Base-by-base conservation (phyloP, 2,329 filamentous ascomycete genomes). In the Aspergillus jensenii region DNA sequence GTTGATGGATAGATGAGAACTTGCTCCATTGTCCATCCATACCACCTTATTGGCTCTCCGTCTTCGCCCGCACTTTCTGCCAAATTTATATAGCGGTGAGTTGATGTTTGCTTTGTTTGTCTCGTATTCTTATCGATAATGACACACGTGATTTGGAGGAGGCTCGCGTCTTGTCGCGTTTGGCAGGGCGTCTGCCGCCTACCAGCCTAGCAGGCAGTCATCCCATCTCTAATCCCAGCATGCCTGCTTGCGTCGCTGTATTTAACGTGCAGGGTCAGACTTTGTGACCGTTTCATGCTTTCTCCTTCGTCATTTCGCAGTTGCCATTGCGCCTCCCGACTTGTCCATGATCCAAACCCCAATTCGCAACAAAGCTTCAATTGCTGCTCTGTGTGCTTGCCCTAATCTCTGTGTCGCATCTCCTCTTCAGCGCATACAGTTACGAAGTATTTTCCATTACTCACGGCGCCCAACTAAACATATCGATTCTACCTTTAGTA, bases 31-130 rank as follows among this genome's bases (percentile, higher is more conserved):
- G 33, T 31, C 27, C 27, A 41, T 31, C 27, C 27, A 41, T 55
- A 58, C 54, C 55, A 55, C 40, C n/a, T 48, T 51, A 59, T 56
- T 45, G 17, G 41, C 27, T 55, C 60, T 60, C 58, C 60, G 50
- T 60, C 54, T 45, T 56, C 39, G 52, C 52, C 52, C 52, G 40
- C 39, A 40, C 43, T 61, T 68, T 71, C 61, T 74, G 71, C 71
- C 58, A 6, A 15, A 15, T 12, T 27, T 58, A 53, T 9, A 27
- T 48, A 46, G 69, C 70, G 70, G 70, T 71, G 58, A 58, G 31
- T 1, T 1, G 1, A 7, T 37, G 3, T 8, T 17, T 9, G 9
- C 35, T 37, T 12, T 39, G 40, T 61, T 54, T 56, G 57, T 35
- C 11, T 12, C 15, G 21, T 9, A 21, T 17, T 40, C 48, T 53